Evolutionary conservation across 2,329 filamentous ascomycete species (phyloP), one percentile per base, ranked within the genome.

Genomic region (Septoria linicola): DNA sequence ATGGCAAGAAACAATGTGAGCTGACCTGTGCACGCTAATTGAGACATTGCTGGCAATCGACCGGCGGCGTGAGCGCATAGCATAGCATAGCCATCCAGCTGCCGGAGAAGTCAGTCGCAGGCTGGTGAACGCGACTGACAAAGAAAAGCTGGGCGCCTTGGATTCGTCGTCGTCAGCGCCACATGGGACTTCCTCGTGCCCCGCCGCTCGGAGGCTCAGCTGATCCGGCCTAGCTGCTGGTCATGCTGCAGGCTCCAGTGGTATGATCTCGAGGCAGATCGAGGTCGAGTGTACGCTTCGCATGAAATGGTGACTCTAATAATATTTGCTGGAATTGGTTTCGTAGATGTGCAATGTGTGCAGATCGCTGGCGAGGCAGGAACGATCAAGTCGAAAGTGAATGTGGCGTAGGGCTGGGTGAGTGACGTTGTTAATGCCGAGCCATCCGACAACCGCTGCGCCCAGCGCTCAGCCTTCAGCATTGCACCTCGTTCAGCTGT

Each of bases 401-500:
- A 27, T 35, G 32, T 35, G 32, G 32, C 36, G 36, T 41, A 41
- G 13, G 37, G 37, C 37, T 40, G 20, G n/a, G 21, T 14, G 6
- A 4, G 36, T 45, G 42, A 45, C 34, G 44, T 31, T 14, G 6
- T 17, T 13, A 30, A 25, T 13, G 27, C 41, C 41, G 23, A 47
- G 34, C 21, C 35, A 13, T 30, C 34, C 23, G 44, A 19, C 8
- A 21, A 23, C 31, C 17, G 32, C 43, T 39, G 20, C 34, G 44
- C 44, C 44, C 20, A 30, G 32, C 25, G 44, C 44, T 47, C 44
- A 30, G 44, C 44, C 44, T 16, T 39, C 44, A 27, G 23, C 23
- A 27, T 27, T 27, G 23, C 23, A 27, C 23, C 17, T 8, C 25
- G 20, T 30, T 47, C 44, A 47, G 44, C 44, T 47, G 44, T 14